These are phyloP conservation scores for Rosa rugosa DNA, from an alignment of 306 rosid genomes.

Conservation along the genomic window DNA sequence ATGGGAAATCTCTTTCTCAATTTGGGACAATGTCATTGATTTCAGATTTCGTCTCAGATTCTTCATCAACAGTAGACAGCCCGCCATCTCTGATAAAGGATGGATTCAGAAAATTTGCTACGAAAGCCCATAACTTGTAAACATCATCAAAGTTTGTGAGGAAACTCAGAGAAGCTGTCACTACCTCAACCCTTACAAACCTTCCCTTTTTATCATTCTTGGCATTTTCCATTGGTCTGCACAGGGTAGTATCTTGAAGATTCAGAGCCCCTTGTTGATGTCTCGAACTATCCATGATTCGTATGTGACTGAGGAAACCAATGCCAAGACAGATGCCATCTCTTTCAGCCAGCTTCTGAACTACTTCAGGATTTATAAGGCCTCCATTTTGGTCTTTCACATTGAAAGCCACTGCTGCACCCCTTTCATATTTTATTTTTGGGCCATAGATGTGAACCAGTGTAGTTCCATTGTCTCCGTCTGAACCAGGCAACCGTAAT, in stretches of 20 bases:
- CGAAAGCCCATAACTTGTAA: constrained; percentile 88
- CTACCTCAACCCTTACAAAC: constrained; percentile 77
- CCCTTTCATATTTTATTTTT: constrained; percentile 91
- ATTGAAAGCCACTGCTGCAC: constrained; percentile 97
- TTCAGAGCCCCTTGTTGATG: constrained; percentile 42
- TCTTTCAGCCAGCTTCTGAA: constrained; percentile 87
- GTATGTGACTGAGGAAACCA: constrained; percentile 87
- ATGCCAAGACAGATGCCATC: constrained; percentile 84
- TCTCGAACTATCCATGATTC: constrained; percentile 55
- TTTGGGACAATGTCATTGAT: constrained; percentile 19
- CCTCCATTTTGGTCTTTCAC: constrained; percentile 64
- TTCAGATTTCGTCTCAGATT: constrained; percentile 47
- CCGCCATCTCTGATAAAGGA: constrained; percentile 57
- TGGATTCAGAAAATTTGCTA: constrained; percentile 86
- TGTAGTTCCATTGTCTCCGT: constrained; percentile 38
- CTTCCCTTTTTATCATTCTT: constrained; percentile 55
- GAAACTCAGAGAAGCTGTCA: constrained; percentile 84
- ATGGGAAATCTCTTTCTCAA: constrained; percentile 16
- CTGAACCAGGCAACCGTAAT: constrained; percentile 51
- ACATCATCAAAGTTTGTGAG: constrained; percentile 91
- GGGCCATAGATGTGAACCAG: constrained; percentile 95
- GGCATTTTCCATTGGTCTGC: constrained; percentile 75
- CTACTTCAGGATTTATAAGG: constrained; percentile 78
- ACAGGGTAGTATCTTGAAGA: constrained; percentile 62
- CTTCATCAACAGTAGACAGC: constrained; percentile 81